These are phyloP conservation scores for Capsicum rhomboideum DNA, from an alignment of 257 asterid genomes.

Conservation along the genomic window DNA sequence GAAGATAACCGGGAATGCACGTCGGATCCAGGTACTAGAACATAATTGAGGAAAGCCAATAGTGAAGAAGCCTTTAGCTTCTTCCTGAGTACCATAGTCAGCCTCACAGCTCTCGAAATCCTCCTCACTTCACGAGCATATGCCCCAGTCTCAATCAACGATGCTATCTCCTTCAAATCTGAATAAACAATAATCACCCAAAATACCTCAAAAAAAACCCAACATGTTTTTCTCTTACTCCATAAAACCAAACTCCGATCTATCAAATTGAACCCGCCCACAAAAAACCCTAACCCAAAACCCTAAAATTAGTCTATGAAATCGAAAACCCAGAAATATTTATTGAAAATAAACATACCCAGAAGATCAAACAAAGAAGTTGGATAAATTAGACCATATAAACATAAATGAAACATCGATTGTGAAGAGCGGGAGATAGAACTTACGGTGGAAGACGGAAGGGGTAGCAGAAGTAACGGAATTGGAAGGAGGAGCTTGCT, in stretches of 20 bases:
- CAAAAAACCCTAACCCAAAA: background rate
- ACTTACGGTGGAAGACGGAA: conserved; percentile 47
- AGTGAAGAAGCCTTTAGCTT: conserved; percentile 56
- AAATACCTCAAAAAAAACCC: background rate
- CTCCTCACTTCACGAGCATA: conserved; percentile 67
- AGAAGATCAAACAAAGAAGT: background rate
- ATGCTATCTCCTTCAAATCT: conserved; percentile 76
- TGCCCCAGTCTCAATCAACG: conserved; percentile 75
- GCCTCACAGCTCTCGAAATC: conserved; percentile 61
- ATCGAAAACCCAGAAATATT: background rate
- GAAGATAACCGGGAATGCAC: conserved; percentile 49
- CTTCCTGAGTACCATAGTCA: conserved; percentile 63
- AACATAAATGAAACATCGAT: background rate
- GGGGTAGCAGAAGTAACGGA: conserved; percentile 29
- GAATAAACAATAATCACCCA: conserved; percentile 2
- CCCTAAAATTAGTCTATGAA: background rate
- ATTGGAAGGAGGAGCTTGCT: conserved; percentile 49
- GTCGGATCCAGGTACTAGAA: conserved; percentile 68
- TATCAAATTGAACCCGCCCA: background rate
- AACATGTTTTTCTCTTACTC: background rate
- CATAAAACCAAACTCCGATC: background rate
- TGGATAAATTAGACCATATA: background rate
- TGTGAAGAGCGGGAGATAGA: background rate
- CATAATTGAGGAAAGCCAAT: conserved; percentile 46
- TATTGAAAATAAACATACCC: background rate